Conservation (phyloP, 2,329 filamentous ascomycete genomes). For the Seiridium cupressi region DNA sequence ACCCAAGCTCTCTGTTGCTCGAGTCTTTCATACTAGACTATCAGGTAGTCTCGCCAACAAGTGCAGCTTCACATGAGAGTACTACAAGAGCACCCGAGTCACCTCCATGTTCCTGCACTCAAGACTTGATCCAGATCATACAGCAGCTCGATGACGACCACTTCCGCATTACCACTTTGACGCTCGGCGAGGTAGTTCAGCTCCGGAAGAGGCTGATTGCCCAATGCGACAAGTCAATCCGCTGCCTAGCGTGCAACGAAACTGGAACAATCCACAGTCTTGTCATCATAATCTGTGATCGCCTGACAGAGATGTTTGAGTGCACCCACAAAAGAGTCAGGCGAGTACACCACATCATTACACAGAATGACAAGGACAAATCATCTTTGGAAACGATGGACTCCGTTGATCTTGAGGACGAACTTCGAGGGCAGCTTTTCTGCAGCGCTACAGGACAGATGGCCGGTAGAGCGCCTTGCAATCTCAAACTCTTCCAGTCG, state of each 20-base stretch:
- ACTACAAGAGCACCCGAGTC: too few species aligned
- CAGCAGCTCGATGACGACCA: conserved; percentile 29
- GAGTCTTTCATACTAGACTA: neutral
- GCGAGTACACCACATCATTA: conserved; percentile 8
- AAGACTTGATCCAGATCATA: conserved; percentile 20
- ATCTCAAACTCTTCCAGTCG: conserved; percentile 21
- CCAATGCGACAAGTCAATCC: conserved; percentile 23
- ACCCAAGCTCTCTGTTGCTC: too few species aligned
- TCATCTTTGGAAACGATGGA: neutral
- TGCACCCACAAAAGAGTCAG: conserved; percentile 20
- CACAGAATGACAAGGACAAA: neutral
- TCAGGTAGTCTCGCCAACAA: neutral
- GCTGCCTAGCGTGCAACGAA: conserved; percentile 18
- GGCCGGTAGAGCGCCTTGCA: conserved; percentile 16
- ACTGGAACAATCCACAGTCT: conserved; percentile 16
- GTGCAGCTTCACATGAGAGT: neutral
- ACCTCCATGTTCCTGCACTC: conserved; percentile 19
- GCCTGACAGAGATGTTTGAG: conserved; percentile 25
- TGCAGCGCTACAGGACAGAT: conserved; percentile 11
- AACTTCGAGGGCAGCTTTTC: conserved; percentile 25
- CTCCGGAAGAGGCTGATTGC: conserved; percentile 28
- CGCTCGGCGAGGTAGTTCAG: conserved; percentile 26
- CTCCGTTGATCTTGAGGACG: conserved; percentile 14
- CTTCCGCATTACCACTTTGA: conserved; percentile 21
- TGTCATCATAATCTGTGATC: conserved; percentile 26